These are phyloP conservation scores for Calonectria leucothoes DNA, from an alignment of 2,329 filamentous ascomycete genomes.

Conservation along the genomic window DNA sequence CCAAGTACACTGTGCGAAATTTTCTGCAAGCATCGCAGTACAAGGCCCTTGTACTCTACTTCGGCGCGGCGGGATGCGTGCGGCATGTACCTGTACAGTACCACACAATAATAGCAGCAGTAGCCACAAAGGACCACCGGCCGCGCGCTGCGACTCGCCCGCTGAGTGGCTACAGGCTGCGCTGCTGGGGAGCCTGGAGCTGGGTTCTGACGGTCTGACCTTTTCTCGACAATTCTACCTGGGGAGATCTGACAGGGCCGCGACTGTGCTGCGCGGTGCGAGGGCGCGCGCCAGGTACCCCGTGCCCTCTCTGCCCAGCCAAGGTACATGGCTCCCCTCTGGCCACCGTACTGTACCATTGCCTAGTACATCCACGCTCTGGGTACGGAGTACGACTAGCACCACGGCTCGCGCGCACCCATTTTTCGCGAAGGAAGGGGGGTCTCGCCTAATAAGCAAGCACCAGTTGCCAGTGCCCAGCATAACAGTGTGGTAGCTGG, in stretches of 20 bases:
- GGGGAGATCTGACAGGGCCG: constrained; percentile 19
- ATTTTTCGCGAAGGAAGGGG: constrained; percentile 41
- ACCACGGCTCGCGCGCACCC: constrained; percentile 40
- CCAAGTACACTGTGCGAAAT: constrained; percentile 52
- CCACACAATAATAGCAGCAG: constrained; percentile 45
- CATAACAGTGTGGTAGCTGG: constrained; percentile 44
- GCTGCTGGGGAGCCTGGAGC: constrained; percentile 34
- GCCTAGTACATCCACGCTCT: constrained; percentile 11
- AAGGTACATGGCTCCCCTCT: constrained; percentile 20
- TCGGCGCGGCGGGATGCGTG: constrained; percentile 46
- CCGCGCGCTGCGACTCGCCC: constrained; percentile 32
- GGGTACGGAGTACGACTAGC: constrained; percentile 26
- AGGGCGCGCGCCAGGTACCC: constrained; percentile 11
- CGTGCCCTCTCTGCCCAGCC: constrained; percentile 2
- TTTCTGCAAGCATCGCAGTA: constrained; percentile 34
- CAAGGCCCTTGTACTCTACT: constrained; percentile 50
- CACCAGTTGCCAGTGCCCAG: constrained; percentile 40
- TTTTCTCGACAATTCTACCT: constrained; percentile 20
- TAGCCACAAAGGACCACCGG: constrained; percentile 32
- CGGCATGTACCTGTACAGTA: constrained; percentile 54
- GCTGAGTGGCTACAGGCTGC: constrained; percentile 34
- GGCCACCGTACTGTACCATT: constrained; percentile 13
- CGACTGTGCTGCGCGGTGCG: constrained; percentile 7
- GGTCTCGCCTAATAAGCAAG: constrained; percentile 42
- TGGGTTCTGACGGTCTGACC: constrained; percentile 31